Evolutionary conservation across 441 rosid species (phyloP), one percentile per base, ranked within the genome.

Genomic region (Pelargonium myrrhifolium): DNA sequence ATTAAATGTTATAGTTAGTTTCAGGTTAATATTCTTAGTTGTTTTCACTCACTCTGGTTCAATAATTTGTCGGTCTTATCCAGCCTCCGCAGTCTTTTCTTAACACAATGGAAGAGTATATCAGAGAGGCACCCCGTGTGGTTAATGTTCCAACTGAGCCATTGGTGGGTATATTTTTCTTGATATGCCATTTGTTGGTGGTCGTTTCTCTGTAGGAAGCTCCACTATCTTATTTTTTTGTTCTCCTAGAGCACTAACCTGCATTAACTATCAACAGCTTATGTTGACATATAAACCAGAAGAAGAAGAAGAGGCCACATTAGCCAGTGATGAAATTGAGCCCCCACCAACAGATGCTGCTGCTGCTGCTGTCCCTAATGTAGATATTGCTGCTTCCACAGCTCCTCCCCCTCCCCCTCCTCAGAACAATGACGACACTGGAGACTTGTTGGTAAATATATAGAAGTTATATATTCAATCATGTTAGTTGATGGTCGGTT

Each of bases 21-120:
- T 61, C 49, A 12, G 20, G 18, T 53, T 12, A 64, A 39, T 68
- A 73, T 65, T 62, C 17, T 28, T 1, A 7, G 15, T 69, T 56
- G 12, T 22, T 11, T 0, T 53, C 39, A 22, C n/a, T 26, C 31
- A 39, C 35, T 31, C 55, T 53, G 20, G 39, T 58, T 39, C 26
- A 56, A 40, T 18, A 35, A 49, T 65, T 1, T 64, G 51, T 64
- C 31, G 37, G n/a, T 3, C 69, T 55, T 64, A 64, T 80, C 12
- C 73, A 94, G 99, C 99, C 97, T 18, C 99, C 99, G 22, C 99
- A 92, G 79, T 89, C 97, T 37, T 94, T 94, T 74, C 86, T 94
- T 74, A 80, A 76, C 20, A 92, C 98, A 76, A 94, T 94, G 99
- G 98, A 92, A 81, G 99, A 94, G 82, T 94, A 94, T 75, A 88